phyloP scores from a whole-genome alignment of 345 rosid species.

The Aethionema arabicum region DNA sequence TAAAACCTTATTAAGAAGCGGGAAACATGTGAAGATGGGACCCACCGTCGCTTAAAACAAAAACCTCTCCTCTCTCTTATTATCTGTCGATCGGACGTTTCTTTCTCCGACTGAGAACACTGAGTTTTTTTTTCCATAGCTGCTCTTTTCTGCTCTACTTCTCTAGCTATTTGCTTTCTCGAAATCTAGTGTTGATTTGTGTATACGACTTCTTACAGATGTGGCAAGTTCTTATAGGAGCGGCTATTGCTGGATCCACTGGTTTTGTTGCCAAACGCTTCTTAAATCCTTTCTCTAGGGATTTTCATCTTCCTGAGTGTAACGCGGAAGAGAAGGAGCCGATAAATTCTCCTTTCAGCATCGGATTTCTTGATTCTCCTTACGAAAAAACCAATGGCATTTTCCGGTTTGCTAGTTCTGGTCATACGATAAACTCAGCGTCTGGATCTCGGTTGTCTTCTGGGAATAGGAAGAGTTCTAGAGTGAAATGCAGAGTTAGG shows the following conservation, averaged over 20 bases:
- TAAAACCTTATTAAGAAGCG: conserved; percentile 43
- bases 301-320: conserved; percentile 9
- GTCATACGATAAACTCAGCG: conserved; percentile 34
- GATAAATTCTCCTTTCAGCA: conserved; percentile 17
- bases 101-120: conserved; percentile 30
- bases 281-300: conserved; percentile 35
- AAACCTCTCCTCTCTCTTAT: conserved; percentile 5
- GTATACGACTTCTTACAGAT: conserved; percentile 28
- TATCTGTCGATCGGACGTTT: conserved; percentile 3
- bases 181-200: conserved; percentile 18
- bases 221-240: conserved; percentile 82
- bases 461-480: conserved; percentile 32
- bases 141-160: conserved; percentile 18
- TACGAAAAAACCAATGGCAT: conserved; percentile 43
- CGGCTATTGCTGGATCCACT: conserved; percentile 75
- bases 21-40: conserved; percentile 53
- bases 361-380: conserved; percentile 35
- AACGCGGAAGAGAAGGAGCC: conserved; percentile 11
- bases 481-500: conserved; percentile 35
- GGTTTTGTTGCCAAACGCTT: conserved; percentile 59
- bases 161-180: conserved; percentile 9
- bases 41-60: conserved; percentile 32
- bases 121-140: conserved; percentile 10
- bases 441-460: conserved; percentile 25
- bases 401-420: conserved; percentile 75